Evolutionary conservation across 1,284 basidiomycete genomes (phyloP).

Genomic region (Ceratobasidium sp.): DNA sequence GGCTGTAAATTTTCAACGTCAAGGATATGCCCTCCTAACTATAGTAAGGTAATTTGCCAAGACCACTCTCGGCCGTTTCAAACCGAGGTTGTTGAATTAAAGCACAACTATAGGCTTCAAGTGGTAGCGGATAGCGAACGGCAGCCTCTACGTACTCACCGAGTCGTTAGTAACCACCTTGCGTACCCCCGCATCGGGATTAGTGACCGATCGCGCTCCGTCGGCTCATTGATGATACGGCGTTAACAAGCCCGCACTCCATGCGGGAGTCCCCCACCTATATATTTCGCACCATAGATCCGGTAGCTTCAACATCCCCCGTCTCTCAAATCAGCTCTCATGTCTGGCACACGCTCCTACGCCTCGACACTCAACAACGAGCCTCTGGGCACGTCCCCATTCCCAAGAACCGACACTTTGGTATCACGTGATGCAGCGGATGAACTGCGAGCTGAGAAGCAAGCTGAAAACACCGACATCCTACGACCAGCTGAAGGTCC

Average conservation of each 20-base stretch:
- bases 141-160: background rate
- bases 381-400: constrained; percentile 1
- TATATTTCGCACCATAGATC: background rate
- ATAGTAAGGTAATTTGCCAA: too few species aligned
- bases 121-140: background rate
- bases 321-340: background rate
- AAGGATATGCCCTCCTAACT: too few species aligned
- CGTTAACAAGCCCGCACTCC: constrained; percentile 18
- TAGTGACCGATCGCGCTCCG: background rate
- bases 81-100: too few species aligned
- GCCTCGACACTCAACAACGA: constrained; percentile 21
- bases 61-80: too few species aligned
- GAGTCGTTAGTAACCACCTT: background rate
- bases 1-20: too few species aligned
- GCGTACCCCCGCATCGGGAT: background rate
- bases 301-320: background rate
- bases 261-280: constrained; percentile 5
- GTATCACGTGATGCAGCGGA: background rate
- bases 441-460: constrained; percentile 18
- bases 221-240: constrained; percentile 1
- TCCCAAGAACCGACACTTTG: constrained; percentile 9
- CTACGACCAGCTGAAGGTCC: constrained; percentile 30
- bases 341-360: constrained; percentile 21
- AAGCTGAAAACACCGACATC: constrained; percentile 28
- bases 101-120: too few species aligned